Conservation (phyloP, 805 yeast species). For the Candida krabiensis region DNA sequence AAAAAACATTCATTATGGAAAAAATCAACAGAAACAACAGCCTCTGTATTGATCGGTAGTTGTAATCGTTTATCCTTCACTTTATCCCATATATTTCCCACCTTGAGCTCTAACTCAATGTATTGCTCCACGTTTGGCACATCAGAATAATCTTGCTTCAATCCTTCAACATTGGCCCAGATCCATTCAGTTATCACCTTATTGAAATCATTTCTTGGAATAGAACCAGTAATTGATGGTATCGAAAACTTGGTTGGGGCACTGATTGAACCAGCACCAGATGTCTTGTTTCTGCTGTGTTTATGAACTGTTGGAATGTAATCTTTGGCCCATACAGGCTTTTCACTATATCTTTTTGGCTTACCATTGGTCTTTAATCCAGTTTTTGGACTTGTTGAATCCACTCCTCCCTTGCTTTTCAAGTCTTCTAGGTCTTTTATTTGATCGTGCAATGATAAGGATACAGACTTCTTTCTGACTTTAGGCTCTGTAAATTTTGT, state of each 20-base stretch:
- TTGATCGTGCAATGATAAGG: conserved; percentile 22
- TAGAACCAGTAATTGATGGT: conserved; percentile 67
- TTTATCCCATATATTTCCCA: conserved; percentile 70
- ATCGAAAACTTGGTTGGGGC: conserved; percentile 23
- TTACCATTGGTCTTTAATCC: conserved; percentile 31
- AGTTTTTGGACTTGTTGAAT: conserved; percentile 24
- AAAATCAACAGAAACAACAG: conserved; percentile 49
- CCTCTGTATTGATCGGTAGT: conserved; percentile 68
- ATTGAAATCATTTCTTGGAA: conserved; percentile 78
- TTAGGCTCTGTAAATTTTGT: conserved; percentile 11
- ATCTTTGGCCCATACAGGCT: conserved; percentile 84
- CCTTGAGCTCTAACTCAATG: conserved; percentile 73
- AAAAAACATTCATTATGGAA: conserved; percentile 56
- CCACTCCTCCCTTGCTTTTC: conserved; percentile 29
- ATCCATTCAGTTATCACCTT: conserved; percentile 87
- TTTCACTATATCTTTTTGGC: conserved; percentile 60
- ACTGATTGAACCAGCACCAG: conserved; percentile 1
- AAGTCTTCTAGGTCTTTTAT: conserved; percentile 27
- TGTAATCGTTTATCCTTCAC: conserved; percentile 59
- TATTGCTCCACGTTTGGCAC: conserved; percentile 43
- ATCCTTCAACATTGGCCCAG: conserved; percentile 72
- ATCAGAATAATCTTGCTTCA: conserved; percentile 46
- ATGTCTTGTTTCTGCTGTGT: conserved; percentile 3
- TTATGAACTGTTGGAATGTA: conserved; percentile 48
- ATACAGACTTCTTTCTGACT: conserved; percentile 8